Conservation (phyloP, 2,329 filamentous ascomycete genomes). For the Fonsecaea multimorphosa region DNA sequence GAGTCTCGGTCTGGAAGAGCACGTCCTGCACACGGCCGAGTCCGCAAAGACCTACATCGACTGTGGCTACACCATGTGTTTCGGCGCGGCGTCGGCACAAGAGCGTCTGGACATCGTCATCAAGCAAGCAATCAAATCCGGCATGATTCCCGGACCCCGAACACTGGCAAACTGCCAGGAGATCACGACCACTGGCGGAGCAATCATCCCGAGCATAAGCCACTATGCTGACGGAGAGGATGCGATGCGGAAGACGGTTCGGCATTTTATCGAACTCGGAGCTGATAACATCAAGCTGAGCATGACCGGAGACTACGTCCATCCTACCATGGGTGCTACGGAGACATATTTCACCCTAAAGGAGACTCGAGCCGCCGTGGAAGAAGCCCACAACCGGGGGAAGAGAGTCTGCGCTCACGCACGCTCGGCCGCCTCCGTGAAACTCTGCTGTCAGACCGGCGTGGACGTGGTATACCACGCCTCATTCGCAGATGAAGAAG, state of each 20-base stretch:
- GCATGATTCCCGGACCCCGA: conserved; percentile 20
- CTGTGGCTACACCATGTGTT: conserved; percentile 24
- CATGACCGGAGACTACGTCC: conserved; percentile 22
- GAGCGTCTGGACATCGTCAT: conserved; percentile 19
- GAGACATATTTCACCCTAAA: conserved; percentile 22
- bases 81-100: conserved; percentile 21
- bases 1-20: conserved; percentile 14
- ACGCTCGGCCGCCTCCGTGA: conserved; percentile 8
- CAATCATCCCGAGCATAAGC: conserved; percentile 20
- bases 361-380: conserved; percentile 18
- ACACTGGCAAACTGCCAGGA: conserved; percentile 16
- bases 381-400: conserved; percentile 21
- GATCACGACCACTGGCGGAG: conserved; percentile 18
- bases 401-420: conserved; percentile 17
- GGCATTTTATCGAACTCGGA: conserved; percentile 12
- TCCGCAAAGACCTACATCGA: conserved; percentile 22
- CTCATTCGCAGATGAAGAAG: conserved; percentile 18
- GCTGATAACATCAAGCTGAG: conserved; percentile 20
- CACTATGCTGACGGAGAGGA: conserved; percentile 17
- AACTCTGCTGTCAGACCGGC: conserved; percentile 3
- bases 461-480: conserved; percentile 22
- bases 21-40: conserved; percentile 15
- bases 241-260: conserved; percentile 12
- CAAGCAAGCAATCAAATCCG: conserved; percentile 19
- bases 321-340: conserved; percentile 15